Evolutionary conservation across 805 yeast species (phyloP), one percentile per base, ranked within the genome.

Genomic region (Saccharomycopsis amapae): DNA sequence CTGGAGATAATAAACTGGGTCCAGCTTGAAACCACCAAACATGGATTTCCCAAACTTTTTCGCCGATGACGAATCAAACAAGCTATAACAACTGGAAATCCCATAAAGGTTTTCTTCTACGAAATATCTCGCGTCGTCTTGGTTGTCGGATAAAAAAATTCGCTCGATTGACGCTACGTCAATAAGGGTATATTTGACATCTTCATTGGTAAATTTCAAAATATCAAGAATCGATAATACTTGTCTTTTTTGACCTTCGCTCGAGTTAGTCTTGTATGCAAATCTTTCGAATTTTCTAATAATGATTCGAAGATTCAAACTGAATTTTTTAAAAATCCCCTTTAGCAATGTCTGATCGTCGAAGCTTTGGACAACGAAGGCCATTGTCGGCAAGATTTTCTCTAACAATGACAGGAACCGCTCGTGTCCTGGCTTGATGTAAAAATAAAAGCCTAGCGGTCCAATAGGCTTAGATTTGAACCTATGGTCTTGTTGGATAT

Each of bases 381-480:
- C 68, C 32, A 10, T 15, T 10, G 38, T 34, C 5, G 9, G 9
- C 15, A 31, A 31, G 15, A 9, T 6, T 34, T 5, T 34, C 9
- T 34, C 37, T n/a, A 34, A 12, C 0, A 82, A 61, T 22, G 72
- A 72, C 4, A 71, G 63, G 87, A 87, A 89, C 24, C 65, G 59
- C 18, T 68, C 62, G 54, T 62, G 75, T 6, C 72, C 78, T 1
- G 64, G 58, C 55, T 77, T 82, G 12, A 90, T 65, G 3, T 73
- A 67, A 2, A 87, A 67, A 49, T 65, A 64, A 3, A 68, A 53
- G 1, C 96, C 96, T 1, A 90, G 51, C 0, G 98, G 98, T 0
- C 97, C 97, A 15, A 81, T 61, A 0, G 95, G 95, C 32, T 12
- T 12, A 9, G n/a, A 6, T 6, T 18, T n/a, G 0, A 53, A 38